These are phyloP conservation scores for Ogataea paradorogensis DNA, from an alignment of 805 yeast species.

Conservation along the genomic window DNA sequence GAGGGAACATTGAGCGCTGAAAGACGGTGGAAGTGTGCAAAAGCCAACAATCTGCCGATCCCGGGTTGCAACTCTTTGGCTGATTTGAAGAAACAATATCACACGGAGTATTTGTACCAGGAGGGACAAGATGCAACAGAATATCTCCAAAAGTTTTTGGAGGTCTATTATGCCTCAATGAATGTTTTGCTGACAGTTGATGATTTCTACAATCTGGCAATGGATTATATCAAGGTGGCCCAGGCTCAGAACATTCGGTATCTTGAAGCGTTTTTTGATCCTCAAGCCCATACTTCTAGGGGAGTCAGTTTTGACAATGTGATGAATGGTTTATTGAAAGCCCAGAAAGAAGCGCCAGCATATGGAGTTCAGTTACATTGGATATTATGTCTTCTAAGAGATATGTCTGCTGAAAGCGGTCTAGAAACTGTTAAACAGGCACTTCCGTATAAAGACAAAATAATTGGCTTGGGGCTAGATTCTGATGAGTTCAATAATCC, in stretches of 20 bases:
- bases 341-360: constrained; percentile 38
- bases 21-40: constrained; percentile 38
- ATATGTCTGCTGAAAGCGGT: constrained; percentile 40
- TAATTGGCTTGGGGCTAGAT: constrained; percentile 46
- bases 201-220: constrained; percentile 45
- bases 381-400: constrained; percentile 45
- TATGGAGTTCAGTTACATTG: constrained; percentile 40
- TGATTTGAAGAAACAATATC: constrained; percentile 33
- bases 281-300: constrained; percentile 46
- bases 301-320: constrained; percentile 38
- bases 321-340: constrained; percentile 39
- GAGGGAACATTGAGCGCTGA: constrained; percentile 43
- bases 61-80: constrained; percentile 35
- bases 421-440: constrained; percentile 35
- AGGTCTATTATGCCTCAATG: constrained; percentile 47
- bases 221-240: constrained; percentile 41
- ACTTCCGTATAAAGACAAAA: constrained; percentile 33
- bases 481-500: constrained; percentile 44
- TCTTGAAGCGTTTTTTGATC: constrained; percentile 47
- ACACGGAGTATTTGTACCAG: constrained; percentile 26
- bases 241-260: constrained; percentile 40
- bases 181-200: constrained; percentile 39
- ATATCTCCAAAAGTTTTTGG: constrained; percentile 44
- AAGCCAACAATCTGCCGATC: constrained; percentile 21
- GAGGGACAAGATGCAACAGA: constrained; percentile 39